These are phyloP conservation scores for Leavenworthia alabamica DNA, from an alignment of 345 rosid genomes.

Conservation along the genomic window DNA sequence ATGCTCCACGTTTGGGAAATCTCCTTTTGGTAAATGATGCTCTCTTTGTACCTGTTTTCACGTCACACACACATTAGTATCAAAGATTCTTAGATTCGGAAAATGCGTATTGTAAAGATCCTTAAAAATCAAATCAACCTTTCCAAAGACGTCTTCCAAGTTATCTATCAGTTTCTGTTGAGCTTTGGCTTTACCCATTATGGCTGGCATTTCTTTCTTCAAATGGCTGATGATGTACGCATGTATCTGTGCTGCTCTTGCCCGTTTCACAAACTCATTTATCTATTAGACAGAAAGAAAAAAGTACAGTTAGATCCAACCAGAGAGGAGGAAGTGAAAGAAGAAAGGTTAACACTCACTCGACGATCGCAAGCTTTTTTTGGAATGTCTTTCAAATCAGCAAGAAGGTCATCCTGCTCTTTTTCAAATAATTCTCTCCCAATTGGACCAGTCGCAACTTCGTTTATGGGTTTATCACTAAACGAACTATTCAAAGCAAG, in stretches of 20 bases:
- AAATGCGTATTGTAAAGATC: no score
- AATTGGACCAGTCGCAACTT: constrained; percentile 65
- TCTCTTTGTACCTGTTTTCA: constrained; percentile 72
- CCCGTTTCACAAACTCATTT: constrained; percentile 92
- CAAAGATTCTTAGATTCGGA: no score
- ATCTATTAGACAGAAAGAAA: constrained; percentile 38
- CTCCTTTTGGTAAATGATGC: constrained; percentile 77
- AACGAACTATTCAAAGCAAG: constrained; percentile 56
- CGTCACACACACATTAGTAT: not conserved
- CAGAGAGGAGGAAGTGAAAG: not conserved
- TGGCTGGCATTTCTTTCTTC: constrained; percentile 84
- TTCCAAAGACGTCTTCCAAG: constrained; percentile 65
- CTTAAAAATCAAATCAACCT: constrained; percentile 58
- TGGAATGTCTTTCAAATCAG: constrained; percentile 85
- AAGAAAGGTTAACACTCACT: constrained; percentile 42
- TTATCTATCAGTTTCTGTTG: constrained; percentile 76
- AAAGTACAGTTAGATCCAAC: not conserved
- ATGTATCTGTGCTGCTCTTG: constrained; percentile 94
- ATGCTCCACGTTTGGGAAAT: constrained; percentile 78
- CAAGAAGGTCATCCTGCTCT: constrained; percentile 89
- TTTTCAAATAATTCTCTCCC: constrained; percentile 90
- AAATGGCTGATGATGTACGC: constrained; percentile 85
- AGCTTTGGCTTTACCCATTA: constrained; percentile 89
- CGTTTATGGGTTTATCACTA: constrained; percentile 85
- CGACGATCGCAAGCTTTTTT: constrained; percentile 99